A percentile compares a stretch with the other conserved stretches of the same genome.
These are phyloP conservation scores for Gaeumannomyces sp. DNA, from an alignment of 2,329 filamentous ascomycete genomes.

Conservation along the genomic window DNA sequence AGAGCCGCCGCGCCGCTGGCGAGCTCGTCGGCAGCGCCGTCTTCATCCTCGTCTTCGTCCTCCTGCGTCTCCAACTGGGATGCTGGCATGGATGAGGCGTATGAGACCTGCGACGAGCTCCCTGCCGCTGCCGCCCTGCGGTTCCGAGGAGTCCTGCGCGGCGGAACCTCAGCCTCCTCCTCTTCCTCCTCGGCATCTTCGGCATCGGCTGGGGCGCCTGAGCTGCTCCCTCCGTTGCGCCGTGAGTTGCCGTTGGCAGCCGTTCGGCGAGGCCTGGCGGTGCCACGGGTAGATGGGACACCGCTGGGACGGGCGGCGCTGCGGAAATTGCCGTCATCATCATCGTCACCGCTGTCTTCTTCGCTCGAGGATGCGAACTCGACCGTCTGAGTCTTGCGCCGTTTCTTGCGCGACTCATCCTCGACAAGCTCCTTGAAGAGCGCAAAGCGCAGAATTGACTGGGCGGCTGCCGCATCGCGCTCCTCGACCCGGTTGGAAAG, in stretches of 20 bases:
- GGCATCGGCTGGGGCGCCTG: conserved; percentile 23
- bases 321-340: conserved; percentile 46
- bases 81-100: conserved; percentile 72
- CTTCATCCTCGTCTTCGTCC: conserved; percentile 18
- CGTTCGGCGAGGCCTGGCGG: conserved; percentile 25
- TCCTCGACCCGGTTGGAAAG: conserved; percentile 85
- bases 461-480: conserved; percentile 79
- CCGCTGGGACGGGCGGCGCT: conserved; percentile 22
- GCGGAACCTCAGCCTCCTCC: conserved; percentile 44
- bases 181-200: conserved; percentile 42
- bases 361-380: conserved; percentile 48
- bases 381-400: conserved; percentile 63
- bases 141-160: conserved; percentile 32
- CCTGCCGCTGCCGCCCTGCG: conserved; percentile 23
- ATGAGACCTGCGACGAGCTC: conserved; percentile 53
- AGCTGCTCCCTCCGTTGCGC: conserved; percentile 15
- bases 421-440: conserved; percentile 93
- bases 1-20: conserved; percentile 35
- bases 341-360: conserved; percentile 48
- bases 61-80: conserved; percentile 55
- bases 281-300: conserved; percentile 23
- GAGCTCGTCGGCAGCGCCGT: conserved; percentile 37
- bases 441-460: conserved; percentile 86
- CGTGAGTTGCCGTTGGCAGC: conserved; percentile 18
- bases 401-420: conserved; percentile 74